phyloP scores from a whole-genome alignment of 768 basidiomycete genomes.

The Suillus weaverae region DNA sequence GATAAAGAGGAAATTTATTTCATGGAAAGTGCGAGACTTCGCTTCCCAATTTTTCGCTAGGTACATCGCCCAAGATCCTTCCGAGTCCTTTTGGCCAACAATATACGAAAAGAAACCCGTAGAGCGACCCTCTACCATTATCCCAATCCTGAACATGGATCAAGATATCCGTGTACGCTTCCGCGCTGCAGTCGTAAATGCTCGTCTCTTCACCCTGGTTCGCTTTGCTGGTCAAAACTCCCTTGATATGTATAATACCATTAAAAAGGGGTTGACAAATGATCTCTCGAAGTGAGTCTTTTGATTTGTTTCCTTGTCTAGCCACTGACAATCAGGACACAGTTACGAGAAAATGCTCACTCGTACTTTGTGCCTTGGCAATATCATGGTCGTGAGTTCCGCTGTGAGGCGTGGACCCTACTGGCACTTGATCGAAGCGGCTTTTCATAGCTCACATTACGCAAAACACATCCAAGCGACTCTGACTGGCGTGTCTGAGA shows the following conservation, averaged over 20 bases:
- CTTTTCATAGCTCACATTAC: conserved; percentile 33
- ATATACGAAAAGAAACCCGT: conserved; percentile 28
- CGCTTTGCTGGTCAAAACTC: conserved; percentile 34
- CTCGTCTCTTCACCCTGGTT: conserved; percentile 56
- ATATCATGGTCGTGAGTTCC: conserved; percentile 78
- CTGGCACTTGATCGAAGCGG: conserved; percentile 83
- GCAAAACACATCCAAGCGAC: conserved; percentile 44
- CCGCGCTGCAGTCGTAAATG: conserved; percentile 61
- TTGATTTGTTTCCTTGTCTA: conserved; percentile 6
- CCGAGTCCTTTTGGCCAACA: conserved; percentile 47
- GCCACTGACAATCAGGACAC: conserved; percentile 15
- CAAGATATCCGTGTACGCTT: conserved; percentile 84
- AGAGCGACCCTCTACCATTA: conserved; percentile 43
- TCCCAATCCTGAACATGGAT: conserved; percentile 61
- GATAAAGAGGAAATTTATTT: conserved; percentile 45
- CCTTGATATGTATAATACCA: conserved; percentile 44
- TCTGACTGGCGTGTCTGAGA: conserved; percentile 58
- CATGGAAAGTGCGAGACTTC: conserved; percentile 69
- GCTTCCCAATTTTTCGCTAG: conserved; percentile 64
- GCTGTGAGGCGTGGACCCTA: conserved; percentile 78
- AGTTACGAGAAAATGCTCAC: conserved; percentile 80
- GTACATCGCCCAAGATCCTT: conserved; percentile 62
- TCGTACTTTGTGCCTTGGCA: conserved; percentile 67
- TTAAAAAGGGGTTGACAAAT: conserved; percentile 45
- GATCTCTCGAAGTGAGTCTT: conserved; percentile 52